A percentile compares a stretch with the other conserved stretches of the same genome.
These are phyloP conservation scores for Dactylella cylindrospora DNA, from an alignment of 2,329 filamentous ascomycete genomes.

Conservation along the genomic window DNA sequence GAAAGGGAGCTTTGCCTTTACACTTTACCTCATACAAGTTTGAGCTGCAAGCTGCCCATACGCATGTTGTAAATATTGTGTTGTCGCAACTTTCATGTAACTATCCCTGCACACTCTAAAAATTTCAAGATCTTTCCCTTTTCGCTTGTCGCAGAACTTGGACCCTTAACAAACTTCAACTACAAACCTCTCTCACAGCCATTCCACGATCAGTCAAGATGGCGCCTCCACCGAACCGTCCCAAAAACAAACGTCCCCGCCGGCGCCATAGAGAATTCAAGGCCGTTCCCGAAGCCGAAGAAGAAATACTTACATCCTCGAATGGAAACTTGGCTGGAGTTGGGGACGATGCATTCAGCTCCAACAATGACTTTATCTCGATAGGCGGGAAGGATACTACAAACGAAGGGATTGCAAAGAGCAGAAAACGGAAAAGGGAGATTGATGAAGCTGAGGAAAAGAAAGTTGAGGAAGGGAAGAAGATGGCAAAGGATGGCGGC, in stretches of 20 bases:
- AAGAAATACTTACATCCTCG: too few relatives aligned
- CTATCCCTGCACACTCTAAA: too few relatives aligned
- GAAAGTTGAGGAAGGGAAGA: not conserved
- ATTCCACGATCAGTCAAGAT: constrained; percentile 3
- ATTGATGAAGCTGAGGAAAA: not conserved
- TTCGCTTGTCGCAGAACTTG: constrained; percentile 24
- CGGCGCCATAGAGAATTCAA: constrained; percentile 18
- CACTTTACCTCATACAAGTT: too few relatives aligned
- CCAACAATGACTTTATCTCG: constrained; percentile 11
- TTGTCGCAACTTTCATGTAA: too few relatives aligned
- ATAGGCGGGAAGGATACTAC: constrained; percentile 22
- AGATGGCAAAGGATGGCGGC: not conserved
- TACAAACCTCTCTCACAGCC: constrained; percentile 3
- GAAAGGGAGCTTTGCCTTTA: too few relatives aligned
- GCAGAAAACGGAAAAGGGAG: constrained; percentile 20
- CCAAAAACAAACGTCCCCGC: constrained; percentile 11
- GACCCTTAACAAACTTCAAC: constrained; percentile 9
- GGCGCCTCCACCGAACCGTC: constrained; percentile 8
- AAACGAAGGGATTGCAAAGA: constrained; percentile 23
- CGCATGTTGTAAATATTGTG: too few relatives aligned
- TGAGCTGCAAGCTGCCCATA: too few relatives aligned
- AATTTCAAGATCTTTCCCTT: too few relatives aligned
- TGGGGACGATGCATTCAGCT: not conserved
- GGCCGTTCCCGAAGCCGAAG: constrained; percentile 18
- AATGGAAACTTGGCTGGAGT: too few relatives aligned